A percentile compares a stretch with the other conserved stretches of the same genome.
These are phyloP conservation scores for Nicotiana sylvestris DNA, from an alignment of 257 asterid species.

Conservation along the genomic window DNA sequence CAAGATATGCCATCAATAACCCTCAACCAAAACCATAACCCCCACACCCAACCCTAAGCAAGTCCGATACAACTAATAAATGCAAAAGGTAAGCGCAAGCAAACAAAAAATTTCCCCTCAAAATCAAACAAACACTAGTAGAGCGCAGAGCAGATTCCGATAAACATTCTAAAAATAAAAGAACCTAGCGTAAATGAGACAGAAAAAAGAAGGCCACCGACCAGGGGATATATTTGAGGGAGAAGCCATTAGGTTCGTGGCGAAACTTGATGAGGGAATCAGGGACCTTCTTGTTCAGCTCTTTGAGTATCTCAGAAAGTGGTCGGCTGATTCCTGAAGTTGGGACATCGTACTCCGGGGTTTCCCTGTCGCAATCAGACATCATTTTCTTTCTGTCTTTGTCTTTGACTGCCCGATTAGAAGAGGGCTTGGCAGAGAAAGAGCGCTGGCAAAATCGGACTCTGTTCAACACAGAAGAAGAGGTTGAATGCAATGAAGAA, in stretches of 20 bases:
- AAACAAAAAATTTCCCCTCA: not conserved
- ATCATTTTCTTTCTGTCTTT: not conserved
- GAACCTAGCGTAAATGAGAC: not conserved
- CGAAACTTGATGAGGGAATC: conserved; percentile 54
- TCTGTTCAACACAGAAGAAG: not conserved
- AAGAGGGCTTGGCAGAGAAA: not conserved
- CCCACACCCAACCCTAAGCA: not conserved
- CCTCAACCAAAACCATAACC: not conserved
- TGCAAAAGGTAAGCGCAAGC: not conserved
- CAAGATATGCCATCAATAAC: not conserved
- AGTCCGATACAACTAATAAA: not conserved
- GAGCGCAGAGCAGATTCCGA: not conserved
- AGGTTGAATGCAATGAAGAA: conserved; percentile 1
- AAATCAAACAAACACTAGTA: too few species aligned
- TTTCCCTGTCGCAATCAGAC: conserved; percentile 10
- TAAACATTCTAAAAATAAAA: not conserved
- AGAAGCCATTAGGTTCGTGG: conserved; percentile 38
- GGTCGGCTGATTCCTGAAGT: conserved; percentile 63
- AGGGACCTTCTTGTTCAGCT: conserved; percentile 78
- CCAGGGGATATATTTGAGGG: conserved; percentile 77
- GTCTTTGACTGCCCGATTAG: not conserved
- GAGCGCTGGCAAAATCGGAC: not conserved
- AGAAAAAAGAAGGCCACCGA: conserved; percentile 1
- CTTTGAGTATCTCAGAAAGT: conserved; percentile 61
- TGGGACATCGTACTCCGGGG: conserved; percentile 28